These are phyloP conservation scores for Thermothelomyces thermophilus DNA, from an alignment of 2,329 filamentous ascomycete species.

Conservation along the genomic window DNA sequence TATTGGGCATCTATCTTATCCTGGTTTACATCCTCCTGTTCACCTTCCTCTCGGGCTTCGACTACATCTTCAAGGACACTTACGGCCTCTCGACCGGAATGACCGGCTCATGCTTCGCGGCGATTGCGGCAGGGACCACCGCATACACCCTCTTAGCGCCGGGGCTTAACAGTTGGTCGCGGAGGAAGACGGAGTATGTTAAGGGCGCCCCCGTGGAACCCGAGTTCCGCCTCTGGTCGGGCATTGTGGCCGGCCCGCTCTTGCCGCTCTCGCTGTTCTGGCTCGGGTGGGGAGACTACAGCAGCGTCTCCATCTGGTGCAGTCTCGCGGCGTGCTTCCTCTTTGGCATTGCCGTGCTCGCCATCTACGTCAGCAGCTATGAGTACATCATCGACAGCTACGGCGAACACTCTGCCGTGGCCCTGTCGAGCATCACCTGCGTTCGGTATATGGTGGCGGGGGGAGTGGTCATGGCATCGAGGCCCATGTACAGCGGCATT, in stretches of 20 bases:
- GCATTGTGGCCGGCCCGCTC: slow-evolving; percentile 43
- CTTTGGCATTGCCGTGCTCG: slow-evolving; percentile 45
- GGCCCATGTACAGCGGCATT: slow-evolving; percentile 34
- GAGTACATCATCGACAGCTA: slow-evolving; percentile 55
- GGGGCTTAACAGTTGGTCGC: slow-evolving; percentile 38
- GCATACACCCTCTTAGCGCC: slow-evolving; percentile 38
- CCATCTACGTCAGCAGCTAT: slow-evolving; percentile 45
- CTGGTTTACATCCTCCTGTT: slow-evolving; percentile 42
- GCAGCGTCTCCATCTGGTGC: slow-evolving; percentile 41
- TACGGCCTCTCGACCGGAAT: slow-evolving; percentile 40
- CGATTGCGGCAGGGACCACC: slow-evolving; percentile 35
- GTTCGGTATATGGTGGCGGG: slow-evolving; percentile 32
- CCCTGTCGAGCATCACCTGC: slow-evolving; percentile 30
- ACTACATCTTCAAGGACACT: slow-evolving; percentile 44
- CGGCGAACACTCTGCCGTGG: slow-evolving; percentile 41
- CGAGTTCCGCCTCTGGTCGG: slow-evolving; percentile 48
- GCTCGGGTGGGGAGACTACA: slow-evolving; percentile 49
- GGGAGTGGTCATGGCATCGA: slow-evolving; percentile 34
- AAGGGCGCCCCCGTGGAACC: slow-evolving; percentile 37
- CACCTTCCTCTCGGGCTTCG: slow-evolving; percentile 43
- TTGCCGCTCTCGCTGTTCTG: slow-evolving; percentile 50
- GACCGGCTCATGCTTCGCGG: slow-evolving; percentile 41
- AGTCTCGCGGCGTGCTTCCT: slow-evolving; percentile 43
- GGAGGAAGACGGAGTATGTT: slow-evolving; percentile 36
- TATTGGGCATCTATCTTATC: slow-evolving; percentile 40